Base-by-base conservation (phyloP, 78 protist genomes). In the Mantamonas sphyraenae region DNA sequence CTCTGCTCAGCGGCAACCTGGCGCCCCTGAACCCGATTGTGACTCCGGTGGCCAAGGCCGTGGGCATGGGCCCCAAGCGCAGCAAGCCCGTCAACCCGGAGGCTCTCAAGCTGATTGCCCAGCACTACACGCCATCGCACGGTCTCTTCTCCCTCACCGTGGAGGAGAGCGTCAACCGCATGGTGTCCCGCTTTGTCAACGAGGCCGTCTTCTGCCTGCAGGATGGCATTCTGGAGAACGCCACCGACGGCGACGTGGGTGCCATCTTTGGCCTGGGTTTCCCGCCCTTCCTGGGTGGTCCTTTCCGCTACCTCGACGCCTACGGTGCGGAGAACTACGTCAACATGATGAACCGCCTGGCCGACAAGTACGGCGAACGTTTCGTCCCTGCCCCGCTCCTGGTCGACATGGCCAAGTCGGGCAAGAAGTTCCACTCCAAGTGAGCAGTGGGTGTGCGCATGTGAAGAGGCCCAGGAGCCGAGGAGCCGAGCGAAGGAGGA, bases 261-360 rank as follows among this genome's bases (percentile, higher is more conserved):
- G 59, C 80, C 51, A 64, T 83, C 62, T 75, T 77, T 33, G 88
- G 88, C 38, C 43, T 76, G 51, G 88, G 88, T 28, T 82, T 76
- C 69, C 79, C 91, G 10, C 91, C 91, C 7, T 57, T 75, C 78
- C 50, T 19, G 9, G 92, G 92, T 61, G 92, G 92, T 14, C 87
- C 86, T 30, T 76, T 82, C 83, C 62, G 73, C 63, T 81, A 38
- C 38, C 10, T 74, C 45, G 93, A 88, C 65, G 24, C 47, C 20
- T n/a, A 45, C 7, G 86, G 90, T 22, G 76, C 76, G 33, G 28
- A 16, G 8, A 60, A 68, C 61, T 14, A 72, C 17, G 87, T 74
- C 30, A 79, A 69, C 50, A 10, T 3, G 20, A 42, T 81, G 57
- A 24, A 34, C 9, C 60, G 61, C 30, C 47, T 63, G 45, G 45